Evolutionary conservation across 1,139 yeast genomes (phyloP).

Genomic region (Nakaseomyces nivariensis): DNA sequence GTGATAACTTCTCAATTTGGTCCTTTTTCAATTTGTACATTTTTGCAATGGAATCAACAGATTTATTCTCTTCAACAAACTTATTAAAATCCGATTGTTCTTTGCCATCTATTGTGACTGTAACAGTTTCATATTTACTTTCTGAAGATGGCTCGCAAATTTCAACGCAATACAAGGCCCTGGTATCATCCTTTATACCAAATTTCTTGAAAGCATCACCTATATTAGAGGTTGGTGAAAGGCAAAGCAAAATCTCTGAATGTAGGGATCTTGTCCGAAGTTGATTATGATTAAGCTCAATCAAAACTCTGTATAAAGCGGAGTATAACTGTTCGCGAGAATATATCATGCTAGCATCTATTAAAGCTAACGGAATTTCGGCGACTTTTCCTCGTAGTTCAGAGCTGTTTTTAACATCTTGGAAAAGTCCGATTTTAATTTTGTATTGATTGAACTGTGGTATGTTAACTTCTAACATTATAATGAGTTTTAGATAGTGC

Average conservation of each 20-base stretch:
- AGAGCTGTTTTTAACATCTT: constrained; percentile 35
- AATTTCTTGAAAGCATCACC: constrained; percentile 39
- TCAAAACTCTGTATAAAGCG: constrained; percentile 41
- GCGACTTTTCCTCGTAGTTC: constrained; percentile 30
- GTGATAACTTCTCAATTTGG: constrained; percentile 12
- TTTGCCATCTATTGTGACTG: constrained; percentile 28
- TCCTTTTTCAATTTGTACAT: constrained; percentile 23
- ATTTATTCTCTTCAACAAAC: constrained; percentile 25
- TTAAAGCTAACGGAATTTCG: constrained; percentile 36
- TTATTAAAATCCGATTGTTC: constrained; percentile 30
- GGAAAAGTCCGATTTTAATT: constrained; percentile 33
- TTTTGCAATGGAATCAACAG: constrained; percentile 32
- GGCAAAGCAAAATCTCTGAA: constrained; percentile 43
- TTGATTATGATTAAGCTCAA: constrained; percentile 34
- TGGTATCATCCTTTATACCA: constrained; percentile 36
- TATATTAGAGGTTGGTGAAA: constrained; percentile 42
- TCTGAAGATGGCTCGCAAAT: constrained; percentile 19
- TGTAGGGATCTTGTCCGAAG: constrained; percentile 42
- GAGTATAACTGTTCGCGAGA: constrained; percentile 41
- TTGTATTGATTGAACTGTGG: constrained; percentile 37
- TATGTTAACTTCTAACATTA: constrained; percentile 15
- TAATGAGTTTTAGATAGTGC: too few species aligned
- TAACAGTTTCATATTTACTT: constrained; percentile 10
- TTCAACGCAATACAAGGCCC: constrained; percentile 32
- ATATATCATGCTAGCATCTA: constrained; percentile 37